Base-by-base conservation (phyloP, 129 eudicot species). In the Deinandra increscens region DNA sequence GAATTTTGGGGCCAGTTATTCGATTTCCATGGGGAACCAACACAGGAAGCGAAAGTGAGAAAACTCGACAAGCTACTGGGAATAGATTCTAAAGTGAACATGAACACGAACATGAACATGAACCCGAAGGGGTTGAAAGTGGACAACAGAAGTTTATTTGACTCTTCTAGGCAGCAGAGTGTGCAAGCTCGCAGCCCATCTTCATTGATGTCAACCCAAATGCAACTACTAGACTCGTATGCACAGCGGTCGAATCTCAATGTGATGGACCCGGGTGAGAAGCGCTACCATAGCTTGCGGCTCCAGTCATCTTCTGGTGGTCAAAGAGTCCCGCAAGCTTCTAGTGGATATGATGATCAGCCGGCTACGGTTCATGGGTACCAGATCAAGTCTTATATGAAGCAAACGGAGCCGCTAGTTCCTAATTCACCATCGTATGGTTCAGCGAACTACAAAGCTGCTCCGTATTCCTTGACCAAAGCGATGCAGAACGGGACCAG, bases 1-100 rank as follows among this genome's bases (percentile, higher is more conserved):
- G 97, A 93, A 26, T 94, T 94, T 74, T 94, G 97, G 99, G 99
- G 96, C 26, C 93, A 89, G 61, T 66, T 89, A 64, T 89, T 89
- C 55, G 97, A 94, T 84, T 89, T 85, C 61, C 97, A 94, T 60
- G 99, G 99, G 7, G 87, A 83, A 59, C 73, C 84, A 33, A 85
- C 96, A 7, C 79, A 75, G 53, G 99, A 94, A 60, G 97, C 97
- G 3, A 85, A 82, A 75, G 58, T 81, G 6, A 87, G 80, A 80
- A 89, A 89, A 72, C 88, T 94, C 8, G 96, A 94, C 71, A 59
- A 69, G 69, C 70, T 94, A 46, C 82, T 94, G 46, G 95, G 95
- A 15, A 44, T 87, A 15, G 89, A 82, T 51, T 64, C 78, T 7
- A 87, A 76, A 72, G 75, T 64, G 14, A 84, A 80, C 64, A 45